Conservation (phyloP, 371 early-diverging fungal genomes). For the Fennellomyces sp. region DNA sequence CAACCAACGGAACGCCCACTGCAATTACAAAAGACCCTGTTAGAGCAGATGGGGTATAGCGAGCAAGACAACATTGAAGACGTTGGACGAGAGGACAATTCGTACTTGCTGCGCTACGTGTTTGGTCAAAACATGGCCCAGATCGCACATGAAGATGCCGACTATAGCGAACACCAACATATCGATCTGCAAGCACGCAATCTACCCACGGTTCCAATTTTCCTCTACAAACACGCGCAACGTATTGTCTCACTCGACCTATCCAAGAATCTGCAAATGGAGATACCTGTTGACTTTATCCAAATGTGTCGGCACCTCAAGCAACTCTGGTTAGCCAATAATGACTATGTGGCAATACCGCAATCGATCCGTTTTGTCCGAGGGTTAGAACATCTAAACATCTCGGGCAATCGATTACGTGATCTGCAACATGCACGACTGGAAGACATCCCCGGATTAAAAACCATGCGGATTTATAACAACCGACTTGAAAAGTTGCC, state of each 20-base stretch:
- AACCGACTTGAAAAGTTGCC: slow-evolving; percentile 77
- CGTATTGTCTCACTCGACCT: slow-evolving; percentile 71
- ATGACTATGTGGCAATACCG: slow-evolving; percentile 68
- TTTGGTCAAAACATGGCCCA: slow-evolving; percentile 71
- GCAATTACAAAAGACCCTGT: slow-evolving; percentile 64
- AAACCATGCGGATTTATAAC: slow-evolving; percentile 69
- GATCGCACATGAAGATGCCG: slow-evolving; percentile 29
- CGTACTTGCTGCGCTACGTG: slow-evolving; percentile 79
- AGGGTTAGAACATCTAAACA: slow-evolving; percentile 69
- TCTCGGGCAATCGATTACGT: slow-evolving; percentile 80
- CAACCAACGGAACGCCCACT: slow-evolving; percentile 72
- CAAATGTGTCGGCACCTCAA: slow-evolving; percentile 69
- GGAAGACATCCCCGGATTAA: slow-evolving; percentile 60
- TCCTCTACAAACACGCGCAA: slow-evolving; percentile 68
- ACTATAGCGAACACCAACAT: slow-evolving; percentile 53
- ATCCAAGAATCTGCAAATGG: slow-evolving; percentile 74
- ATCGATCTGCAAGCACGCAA: slow-evolving; percentile 72
- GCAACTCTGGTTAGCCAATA: slow-evolving; percentile 71
- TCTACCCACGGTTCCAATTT: slow-evolving; percentile 78
- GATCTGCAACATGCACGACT: slow-evolving; percentile 69
- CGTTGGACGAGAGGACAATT: slow-evolving; percentile 80
- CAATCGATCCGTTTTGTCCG: slow-evolving; percentile 59
- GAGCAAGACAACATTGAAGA: slow-evolving; percentile 77
- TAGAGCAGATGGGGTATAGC: slow-evolving; percentile 82
- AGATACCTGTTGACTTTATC: slow-evolving; percentile 77